Evolutionary conservation across 768 basidiomycete genomes (phyloP).

Genomic region (Mrakia frigida): DNA sequence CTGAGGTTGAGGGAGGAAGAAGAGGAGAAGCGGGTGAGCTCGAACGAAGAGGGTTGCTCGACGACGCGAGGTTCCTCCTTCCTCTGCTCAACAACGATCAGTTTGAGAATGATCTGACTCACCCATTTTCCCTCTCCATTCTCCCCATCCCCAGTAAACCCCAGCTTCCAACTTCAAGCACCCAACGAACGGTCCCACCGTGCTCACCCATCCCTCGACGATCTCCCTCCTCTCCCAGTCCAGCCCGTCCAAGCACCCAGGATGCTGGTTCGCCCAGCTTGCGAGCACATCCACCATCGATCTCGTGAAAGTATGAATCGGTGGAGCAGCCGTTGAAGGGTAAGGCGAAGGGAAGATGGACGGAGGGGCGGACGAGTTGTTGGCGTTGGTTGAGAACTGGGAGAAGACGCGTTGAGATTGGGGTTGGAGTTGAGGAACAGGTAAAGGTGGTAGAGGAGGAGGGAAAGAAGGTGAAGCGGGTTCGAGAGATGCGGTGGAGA

Average conservation of each 20-base stretch:
- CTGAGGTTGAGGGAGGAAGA: background rate
- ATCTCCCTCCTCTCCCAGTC: slow-evolving; percentile 9
- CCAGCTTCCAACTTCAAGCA: slow-evolving; percentile 19
- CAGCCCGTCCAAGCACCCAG: background rate
- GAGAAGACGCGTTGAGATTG: slow-evolving; percentile 8
- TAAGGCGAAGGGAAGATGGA: background rate
- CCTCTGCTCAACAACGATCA: background rate
- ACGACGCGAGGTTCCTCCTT: background rate
- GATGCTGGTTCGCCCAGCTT: slow-evolving; percentile 12
- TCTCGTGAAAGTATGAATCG: slow-evolving; percentile 1
- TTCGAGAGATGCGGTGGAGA: background rate
- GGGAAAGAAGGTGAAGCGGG: background rate
- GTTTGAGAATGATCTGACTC: background rate
- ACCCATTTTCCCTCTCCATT: slow-evolving; percentile 19
- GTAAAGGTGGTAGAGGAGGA: background rate
- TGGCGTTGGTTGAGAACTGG: slow-evolving; percentile 1
- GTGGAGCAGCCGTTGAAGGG: background rate
- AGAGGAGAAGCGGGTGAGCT: background rate
- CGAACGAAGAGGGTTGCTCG: background rate
- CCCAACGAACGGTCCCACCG: slow-evolving; percentile 21
- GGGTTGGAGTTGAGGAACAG: background rate
- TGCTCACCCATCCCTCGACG: slow-evolving; percentile 6
- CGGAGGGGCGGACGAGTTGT: background rate
- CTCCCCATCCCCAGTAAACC: slow-evolving; percentile 24
- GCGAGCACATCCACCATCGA: slow-evolving; percentile 7